Evolutionary conservation across 164 flowering plant species (phyloP), one percentile per base, ranked within the genome.

Genomic region (Macadamia integrifolia): DNA sequence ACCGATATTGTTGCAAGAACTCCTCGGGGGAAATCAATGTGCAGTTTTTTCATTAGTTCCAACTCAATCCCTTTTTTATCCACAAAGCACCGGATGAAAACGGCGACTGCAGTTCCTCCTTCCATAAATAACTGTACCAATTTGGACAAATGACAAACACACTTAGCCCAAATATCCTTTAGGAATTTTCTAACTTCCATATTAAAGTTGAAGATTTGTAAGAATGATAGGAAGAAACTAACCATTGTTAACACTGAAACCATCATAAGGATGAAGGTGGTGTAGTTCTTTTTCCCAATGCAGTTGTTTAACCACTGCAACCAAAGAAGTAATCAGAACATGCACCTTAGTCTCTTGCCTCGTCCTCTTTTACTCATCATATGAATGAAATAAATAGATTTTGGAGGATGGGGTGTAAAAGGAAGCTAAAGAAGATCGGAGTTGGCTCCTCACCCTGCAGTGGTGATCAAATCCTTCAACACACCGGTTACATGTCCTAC

Each of bases 401-500:
- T 48, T 4, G 1, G 12, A 13, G 57, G 17, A 61, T 10, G 1
- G 4, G 9, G 7, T 11, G 17, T n/a, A n/a, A 50, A 60, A 48
- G 10, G 9, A n/a, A 15, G 6, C 58, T 44, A 9, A 8, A 10
- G 1, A 35, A 32, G n/a, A 55, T 9, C 1, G 18, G 9, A 52
- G 23, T 49, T 6, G 13, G 61, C 44, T 62, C 46, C 76, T 82
- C 74, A 92, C 98, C 85, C 95, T 85, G 87, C 99, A 94, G 79
- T 94, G 99, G 80, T 94, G 99, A 82, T 94, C 99, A 75, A 94
- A 94, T 55, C 97, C 99, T 71, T 94, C 97, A 63, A 94, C 96
- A 48, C 99, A 94, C 13, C 97, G 83, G 79, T 92, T 88, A 77
- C 98, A 94, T 28, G 87, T 87, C 79, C 97, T 83, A 66, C 99